Base-by-base conservation (phyloP, 768 basidiomycete species). In the Austroboletus festivus region DNA sequence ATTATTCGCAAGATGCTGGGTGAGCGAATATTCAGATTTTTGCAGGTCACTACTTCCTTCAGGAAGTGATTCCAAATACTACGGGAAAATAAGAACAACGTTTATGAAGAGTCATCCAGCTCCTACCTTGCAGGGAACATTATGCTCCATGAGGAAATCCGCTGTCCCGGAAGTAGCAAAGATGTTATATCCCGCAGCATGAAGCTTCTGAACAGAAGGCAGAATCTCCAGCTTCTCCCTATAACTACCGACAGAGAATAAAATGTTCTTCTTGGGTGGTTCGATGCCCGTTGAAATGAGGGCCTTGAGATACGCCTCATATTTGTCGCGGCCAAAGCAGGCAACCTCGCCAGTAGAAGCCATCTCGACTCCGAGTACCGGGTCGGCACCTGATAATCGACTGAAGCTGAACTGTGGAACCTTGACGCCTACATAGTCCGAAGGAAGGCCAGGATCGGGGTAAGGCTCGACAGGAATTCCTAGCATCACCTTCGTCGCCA, bases 401-500 rank as follows among this genome's bases (percentile, higher is more conserved):
- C 89, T 93, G 73, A 98, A 99, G 59, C 90, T 93, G 82, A 98
- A 99, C 68, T 99, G 96, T n/a, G 96, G 93, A 3, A 96, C 95
- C 75, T 99, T 99, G 71, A 99, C 87, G 47, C 95, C 96, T 51
- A 99, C 96, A 64, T 98, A 99, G 65, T 97, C 91, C 31, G 80
- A 62, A 4, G 96, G 93, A 54, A 98, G 77, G 46, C 86, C 87
- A 50, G 83, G 67, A 42, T 93, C 90, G 16, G 95, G 96, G 68
- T 97, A 98, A 7, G 93, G 72, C 51, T 89, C 89, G 30, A 95
- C 85, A 5, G 90, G 88, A 44, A 95, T 67, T 49, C 82, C 91
- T 21, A 99, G 77, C 94, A 99, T 98, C 55, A 96, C 95, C 68
- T 96, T 97, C 35, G 95, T 99, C 30, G 95, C 96, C 82, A 98